phyloP scores from a whole-genome alignment of 2,329 filamentous ascomycete species.

The Penicillium palitans region DNA sequence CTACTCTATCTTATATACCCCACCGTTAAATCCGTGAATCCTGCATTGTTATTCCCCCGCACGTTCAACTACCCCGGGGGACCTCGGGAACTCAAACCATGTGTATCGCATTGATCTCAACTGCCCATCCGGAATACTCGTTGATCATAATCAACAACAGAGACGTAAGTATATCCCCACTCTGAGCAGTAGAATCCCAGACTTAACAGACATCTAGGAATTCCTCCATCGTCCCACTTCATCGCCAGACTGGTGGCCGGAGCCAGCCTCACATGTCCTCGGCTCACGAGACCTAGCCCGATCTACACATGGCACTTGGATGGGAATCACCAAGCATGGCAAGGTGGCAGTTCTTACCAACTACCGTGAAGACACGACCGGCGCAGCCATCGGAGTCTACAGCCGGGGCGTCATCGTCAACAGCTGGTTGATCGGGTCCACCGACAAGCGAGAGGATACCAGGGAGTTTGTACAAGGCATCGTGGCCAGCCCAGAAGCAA shows the following conservation, averaged over 20 bases:
- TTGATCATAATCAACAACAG: constrained; percentile 76
- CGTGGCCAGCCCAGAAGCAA: constrained; percentile 55
- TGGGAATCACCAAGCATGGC: constrained; percentile 61
- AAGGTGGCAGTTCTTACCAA: constrained; percentile 65
- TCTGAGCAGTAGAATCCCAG: not conserved
- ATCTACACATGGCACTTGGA: constrained; percentile 62
- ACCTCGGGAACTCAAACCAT: constrained; percentile 52
- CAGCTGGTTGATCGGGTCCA: constrained; percentile 55
- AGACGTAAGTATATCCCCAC: constrained; percentile 53
- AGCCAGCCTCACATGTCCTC: constrained; percentile 56
- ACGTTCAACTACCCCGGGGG: not conserved
- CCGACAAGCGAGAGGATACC: constrained; percentile 43
- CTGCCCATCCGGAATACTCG: constrained; percentile 71
- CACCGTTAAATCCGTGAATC: not conserved
- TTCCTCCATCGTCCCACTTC: constrained; percentile 63
- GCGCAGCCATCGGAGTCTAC: constrained; percentile 47
- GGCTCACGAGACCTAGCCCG: constrained; percentile 64
- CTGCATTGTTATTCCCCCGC: constrained; percentile 2
- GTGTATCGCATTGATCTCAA: constrained; percentile 77
- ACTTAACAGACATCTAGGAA: constrained; percentile 49
- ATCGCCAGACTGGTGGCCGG: constrained; percentile 60
- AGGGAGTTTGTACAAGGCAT: constrained; percentile 56
- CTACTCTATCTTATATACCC: not conserved
- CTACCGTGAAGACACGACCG: constrained; percentile 57
- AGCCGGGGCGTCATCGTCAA: constrained; percentile 62